Conservation (phyloP, 352 stramenopile genomes). For the Albugo laibachii region DNA sequence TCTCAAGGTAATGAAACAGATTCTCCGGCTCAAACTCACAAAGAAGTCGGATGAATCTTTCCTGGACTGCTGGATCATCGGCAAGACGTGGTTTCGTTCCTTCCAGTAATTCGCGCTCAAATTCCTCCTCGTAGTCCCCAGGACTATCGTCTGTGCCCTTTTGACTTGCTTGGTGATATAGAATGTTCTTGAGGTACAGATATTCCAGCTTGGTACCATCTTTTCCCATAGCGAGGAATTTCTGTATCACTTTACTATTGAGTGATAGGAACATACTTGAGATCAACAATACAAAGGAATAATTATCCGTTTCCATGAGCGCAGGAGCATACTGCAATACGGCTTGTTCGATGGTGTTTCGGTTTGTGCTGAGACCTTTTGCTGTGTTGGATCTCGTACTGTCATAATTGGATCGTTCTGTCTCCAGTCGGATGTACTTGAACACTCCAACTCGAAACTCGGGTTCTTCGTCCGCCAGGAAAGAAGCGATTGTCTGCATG, state of each 20-base stretch:
- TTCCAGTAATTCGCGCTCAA: slow-evolving; percentile 62
- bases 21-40: slow-evolving; percentile 59
- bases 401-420: slow-evolving; percentile 23
- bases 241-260: slow-evolving; percentile 74
- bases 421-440: slow-evolving; percentile 57
- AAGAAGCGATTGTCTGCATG: slow-evolving; percentile 51
- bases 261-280: slow-evolving; percentile 69
- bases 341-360: slow-evolving; percentile 59
- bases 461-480: slow-evolving; percentile 55
- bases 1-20: slow-evolving; percentile 66
- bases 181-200: slow-evolving; percentile 54
- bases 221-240: slow-evolving; percentile 67
- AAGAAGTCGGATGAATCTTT: slow-evolving; percentile 59
- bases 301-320: slow-evolving; percentile 78
- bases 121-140: slow-evolving; percentile 27
- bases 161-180: slow-evolving; percentile 27
- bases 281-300: slow-evolving; percentile 75
- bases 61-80: slow-evolving; percentile 62
- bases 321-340: slow-evolving; percentile 45
- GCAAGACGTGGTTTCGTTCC: slow-evolving; percentile 61
- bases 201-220: slow-evolving; percentile 59
- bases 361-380: slow-evolving; percentile 12
- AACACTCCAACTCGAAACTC: slow-evolving; percentile 73
- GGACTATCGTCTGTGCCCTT: slow-evolving; percentile 20
- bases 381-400: slow-evolving; percentile 17